Evolutionary conservation across 106 monocot genomes (phyloP).

Genomic region (Dendrobium huoshanense): DNA sequence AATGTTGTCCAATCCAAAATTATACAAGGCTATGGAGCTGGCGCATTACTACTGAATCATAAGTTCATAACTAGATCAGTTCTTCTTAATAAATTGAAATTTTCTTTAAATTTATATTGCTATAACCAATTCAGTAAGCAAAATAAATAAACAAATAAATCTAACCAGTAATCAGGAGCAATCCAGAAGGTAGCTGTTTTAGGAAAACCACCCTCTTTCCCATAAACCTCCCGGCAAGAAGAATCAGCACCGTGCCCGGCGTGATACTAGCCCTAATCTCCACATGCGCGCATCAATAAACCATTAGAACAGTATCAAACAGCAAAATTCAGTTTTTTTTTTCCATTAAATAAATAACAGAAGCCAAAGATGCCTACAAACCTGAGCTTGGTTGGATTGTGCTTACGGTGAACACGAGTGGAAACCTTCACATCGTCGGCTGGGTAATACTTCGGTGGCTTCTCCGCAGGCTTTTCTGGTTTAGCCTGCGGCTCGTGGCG

Average conservation of each 20-base stretch:
- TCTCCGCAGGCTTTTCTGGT: constrained; percentile 8
- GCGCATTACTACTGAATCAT: not conserved
- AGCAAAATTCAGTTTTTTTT: not conserved
- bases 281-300: constrained; percentile 2
- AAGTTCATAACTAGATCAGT: not conserved
- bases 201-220: constrained; percentile 38
- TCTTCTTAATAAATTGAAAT: not conserved
- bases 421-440: constrained; percentile 27
- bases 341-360: not conserved
- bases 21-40: not conserved
- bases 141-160: not conserved
- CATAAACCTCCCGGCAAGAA: constrained; percentile 46
- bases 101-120: not conserved
- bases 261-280: constrained; percentile 28
- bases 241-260: constrained; percentile 33
- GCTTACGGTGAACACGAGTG: constrained; percentile 20
- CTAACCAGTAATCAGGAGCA: constrained; percentile 23
- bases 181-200: constrained; percentile 23
- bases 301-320: not conserved
- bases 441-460: constrained; percentile 29
- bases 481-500: constrained; percentile 11
- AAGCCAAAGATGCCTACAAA: not conserved
- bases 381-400: constrained; percentile 34
- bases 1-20: not conserved
- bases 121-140: not conserved